A percentile compares a stretch with the other conserved stretches of the same genome.
phyloP scores from a whole-genome alignment of 2,329 filamentous ascomycete genomes.

The Botryosphaeria dothidea region DNA sequence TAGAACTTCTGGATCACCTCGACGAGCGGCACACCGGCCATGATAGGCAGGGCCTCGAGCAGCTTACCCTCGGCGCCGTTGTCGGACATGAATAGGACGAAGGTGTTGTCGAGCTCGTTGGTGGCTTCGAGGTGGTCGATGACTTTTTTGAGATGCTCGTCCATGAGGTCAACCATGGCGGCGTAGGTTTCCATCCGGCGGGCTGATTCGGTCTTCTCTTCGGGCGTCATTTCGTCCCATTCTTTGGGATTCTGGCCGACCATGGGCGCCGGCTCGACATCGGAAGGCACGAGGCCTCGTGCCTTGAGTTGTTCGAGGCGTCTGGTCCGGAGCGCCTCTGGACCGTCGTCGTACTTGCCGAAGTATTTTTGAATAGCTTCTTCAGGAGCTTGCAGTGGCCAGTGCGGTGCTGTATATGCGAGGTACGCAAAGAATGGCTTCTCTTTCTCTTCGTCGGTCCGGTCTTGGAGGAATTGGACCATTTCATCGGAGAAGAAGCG shows the following conservation, averaged over 20 bases:
- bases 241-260: background rate
- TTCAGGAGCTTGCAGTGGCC: slow-evolving; percentile 14
- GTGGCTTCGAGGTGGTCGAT: background rate
- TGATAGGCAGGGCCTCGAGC: slow-evolving; percentile 13
- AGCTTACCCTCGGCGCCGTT: slow-evolving; percentile 19
- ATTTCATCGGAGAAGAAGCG: slow-evolving; percentile 4
- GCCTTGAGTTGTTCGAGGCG: slow-evolving; percentile 4
- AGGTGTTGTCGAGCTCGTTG: slow-evolving; percentile 19
- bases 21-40: slow-evolving; percentile 15
- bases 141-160: slow-evolving; percentile 1
- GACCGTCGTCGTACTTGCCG: slow-evolving; percentile 14
- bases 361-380: slow-evolving; percentile 6
- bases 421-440: slow-evolving; percentile 20
- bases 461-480: background rate
- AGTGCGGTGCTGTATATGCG: slow-evolving; percentile 11
- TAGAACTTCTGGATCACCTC: slow-evolving; percentile 8
- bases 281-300: slow-evolving; percentile 7
- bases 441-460: background rate
- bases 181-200: slow-evolving; percentile 17
- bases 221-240: slow-evolving; percentile 4
- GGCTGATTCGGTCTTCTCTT: slow-evolving; percentile 9
- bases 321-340: background rate
- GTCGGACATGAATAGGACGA: slow-evolving; percentile 19
- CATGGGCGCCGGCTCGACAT: slow-evolving; percentile 11
- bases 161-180: slow-evolving; percentile 18